Conservation (phyloP, 805 yeast species). For the Pichia eremophila region DNA sequence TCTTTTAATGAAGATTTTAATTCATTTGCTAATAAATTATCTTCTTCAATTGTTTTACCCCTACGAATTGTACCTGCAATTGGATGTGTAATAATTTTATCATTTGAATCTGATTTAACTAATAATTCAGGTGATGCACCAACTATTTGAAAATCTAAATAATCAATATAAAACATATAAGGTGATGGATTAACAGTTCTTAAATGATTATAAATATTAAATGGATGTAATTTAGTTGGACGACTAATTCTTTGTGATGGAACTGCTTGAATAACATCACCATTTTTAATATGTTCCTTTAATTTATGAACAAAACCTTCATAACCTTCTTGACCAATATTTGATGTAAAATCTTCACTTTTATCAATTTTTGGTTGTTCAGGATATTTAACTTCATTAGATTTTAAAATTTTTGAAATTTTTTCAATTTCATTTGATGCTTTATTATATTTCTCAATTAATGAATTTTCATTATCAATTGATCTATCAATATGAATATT, state of each 20-base stretch:
- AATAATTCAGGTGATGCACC: constrained; percentile 97
- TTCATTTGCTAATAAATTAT: constrained; percentile 68
- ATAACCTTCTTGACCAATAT: constrained; percentile 90
- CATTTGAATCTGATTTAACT: constrained; percentile 66
- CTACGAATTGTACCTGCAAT: constrained; percentile 95
- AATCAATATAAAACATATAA: constrained; percentile 88
- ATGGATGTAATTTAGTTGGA: constrained; percentile 92
- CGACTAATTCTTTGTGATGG: constrained; percentile 96
- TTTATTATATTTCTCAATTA: constrained; percentile 37
- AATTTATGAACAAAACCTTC: constrained; percentile 68
- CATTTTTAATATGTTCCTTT: constrained; percentile 75
- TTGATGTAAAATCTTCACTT: constrained; percentile 68
- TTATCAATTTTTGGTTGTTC: constrained; percentile 63
- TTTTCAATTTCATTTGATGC: constrained; percentile 53
- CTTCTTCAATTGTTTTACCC: constrained; percentile 88
- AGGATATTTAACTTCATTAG: constrained; percentile 47
- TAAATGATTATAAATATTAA: constrained; percentile 88
- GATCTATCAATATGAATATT: constrained; percentile 46
- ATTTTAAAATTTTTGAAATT: constrained; percentile 39
- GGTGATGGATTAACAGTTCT: constrained; percentile 98
- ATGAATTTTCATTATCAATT: constrained; percentile 21
- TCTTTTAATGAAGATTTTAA: constrained; percentile 76
- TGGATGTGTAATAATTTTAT: constrained; percentile 86
- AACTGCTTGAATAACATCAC: constrained; percentile 95
- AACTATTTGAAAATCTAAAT: constrained; percentile 83